phyloP scores from a whole-genome alignment of 108 stramenopile species.

The Licmophora abbreviata region DNA sequence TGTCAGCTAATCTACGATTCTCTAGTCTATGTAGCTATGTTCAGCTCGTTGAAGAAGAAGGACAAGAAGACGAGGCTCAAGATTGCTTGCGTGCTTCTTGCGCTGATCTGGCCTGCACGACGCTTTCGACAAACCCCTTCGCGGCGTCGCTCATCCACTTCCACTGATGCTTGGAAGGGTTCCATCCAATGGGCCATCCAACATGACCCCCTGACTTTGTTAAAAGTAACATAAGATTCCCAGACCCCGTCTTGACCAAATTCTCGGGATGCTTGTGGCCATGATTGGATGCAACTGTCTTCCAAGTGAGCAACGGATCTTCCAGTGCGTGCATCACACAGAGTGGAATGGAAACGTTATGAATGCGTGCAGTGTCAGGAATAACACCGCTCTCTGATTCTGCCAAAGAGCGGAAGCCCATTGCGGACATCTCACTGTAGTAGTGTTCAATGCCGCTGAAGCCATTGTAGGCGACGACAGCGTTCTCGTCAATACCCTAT shows the following conservation, averaged over 20 bases:
- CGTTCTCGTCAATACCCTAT: slow-evolving; percentile 59
- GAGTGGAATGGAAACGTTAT: slow-evolving; percentile 52
- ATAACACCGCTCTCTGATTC: too few species aligned
- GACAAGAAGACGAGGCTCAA: too few species aligned
- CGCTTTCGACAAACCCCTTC: slow-evolving; percentile 41
- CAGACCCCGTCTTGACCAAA: slow-evolving; percentile 49
- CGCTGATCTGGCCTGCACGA: slow-evolving; percentile 27
- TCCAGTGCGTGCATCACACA: slow-evolving; percentile 68
- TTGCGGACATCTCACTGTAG: slow-evolving; percentile 69
- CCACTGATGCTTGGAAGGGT: slow-evolving; percentile 45
- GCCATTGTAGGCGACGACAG: slow-evolving; percentile 72
- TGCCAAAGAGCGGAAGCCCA: too few species aligned
- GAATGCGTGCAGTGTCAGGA: slow-evolving; percentile 42
- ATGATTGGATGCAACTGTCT: slow-evolving; percentile 35
- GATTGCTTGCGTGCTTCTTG: too few species aligned
- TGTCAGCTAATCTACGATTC: too few species aligned
- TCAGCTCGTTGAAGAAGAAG: too few species aligned
- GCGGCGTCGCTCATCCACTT: slow-evolving; percentile 72
- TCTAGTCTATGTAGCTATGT: too few species aligned
- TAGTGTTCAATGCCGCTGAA: slow-evolving; percentile 65
- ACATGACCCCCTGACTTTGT: slow-evolving; percentile 83
- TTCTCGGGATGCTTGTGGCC: slow-evolving; percentile 47
- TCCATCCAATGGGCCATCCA: slow-evolving; percentile 72
- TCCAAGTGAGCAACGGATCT: slow-evolving; percentile 74
- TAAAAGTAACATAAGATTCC: slow-evolving; percentile 57